Evolutionary conservation across 805 yeast genomes (phyloP).

Genomic region (Candida methanosorbosa): DNA sequence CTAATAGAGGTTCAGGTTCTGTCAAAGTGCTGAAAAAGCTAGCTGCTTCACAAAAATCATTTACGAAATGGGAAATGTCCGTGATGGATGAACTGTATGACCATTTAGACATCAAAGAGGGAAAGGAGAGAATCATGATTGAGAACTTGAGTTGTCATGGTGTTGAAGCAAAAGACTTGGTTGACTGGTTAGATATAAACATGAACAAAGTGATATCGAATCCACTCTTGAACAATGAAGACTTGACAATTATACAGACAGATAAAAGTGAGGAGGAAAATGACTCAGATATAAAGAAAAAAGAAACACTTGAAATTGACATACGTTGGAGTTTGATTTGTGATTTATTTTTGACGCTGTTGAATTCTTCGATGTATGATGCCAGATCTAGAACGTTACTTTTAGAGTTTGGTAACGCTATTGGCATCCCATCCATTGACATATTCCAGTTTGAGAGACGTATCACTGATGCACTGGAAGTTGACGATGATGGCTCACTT

Average conservation of each 20-base stretch:
- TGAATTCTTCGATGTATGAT: slow-evolving; percentile 84
- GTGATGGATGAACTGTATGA: slow-evolving; percentile 64
- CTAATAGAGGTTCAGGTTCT: slow-evolving; percentile 42
- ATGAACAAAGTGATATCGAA: slow-evolving; percentile 40
- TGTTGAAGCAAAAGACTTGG: slow-evolving; percentile 62
- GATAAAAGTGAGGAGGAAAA: slow-evolving; percentile 7
- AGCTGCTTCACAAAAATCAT: slow-evolving; percentile 62
- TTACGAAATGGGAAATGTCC: slow-evolving; percentile 77
- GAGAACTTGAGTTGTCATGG: slow-evolving; percentile 82
- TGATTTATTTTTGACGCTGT: slow-evolving; percentile 71
- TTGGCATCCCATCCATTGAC: slow-evolving; percentile 58
- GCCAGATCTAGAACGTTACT: slow-evolving; percentile 80
- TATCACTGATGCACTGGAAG: slow-evolving; percentile 82
- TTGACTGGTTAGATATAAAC: slow-evolving; percentile 41
- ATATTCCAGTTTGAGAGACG: slow-evolving; percentile 84
- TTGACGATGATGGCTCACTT: slow-evolving; percentile 44
- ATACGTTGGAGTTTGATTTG: slow-evolving; percentile 92
- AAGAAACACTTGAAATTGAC: slow-evolving; percentile 50
- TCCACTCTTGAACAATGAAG: slow-evolving; percentile 29
- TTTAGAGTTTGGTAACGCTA: slow-evolving; percentile 50
- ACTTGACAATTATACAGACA: slow-evolving; percentile 3
- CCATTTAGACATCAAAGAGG: slow-evolving; percentile 66
- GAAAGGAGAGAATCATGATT: slow-evolving; percentile 76
- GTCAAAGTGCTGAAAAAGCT: slow-evolving; percentile 49
- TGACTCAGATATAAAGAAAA: slow-evolving; percentile 4